phyloP scores from a whole-genome alignment of 768 basidiomycete genomes.

The Psilocybe subaeruginosa region DNA sequence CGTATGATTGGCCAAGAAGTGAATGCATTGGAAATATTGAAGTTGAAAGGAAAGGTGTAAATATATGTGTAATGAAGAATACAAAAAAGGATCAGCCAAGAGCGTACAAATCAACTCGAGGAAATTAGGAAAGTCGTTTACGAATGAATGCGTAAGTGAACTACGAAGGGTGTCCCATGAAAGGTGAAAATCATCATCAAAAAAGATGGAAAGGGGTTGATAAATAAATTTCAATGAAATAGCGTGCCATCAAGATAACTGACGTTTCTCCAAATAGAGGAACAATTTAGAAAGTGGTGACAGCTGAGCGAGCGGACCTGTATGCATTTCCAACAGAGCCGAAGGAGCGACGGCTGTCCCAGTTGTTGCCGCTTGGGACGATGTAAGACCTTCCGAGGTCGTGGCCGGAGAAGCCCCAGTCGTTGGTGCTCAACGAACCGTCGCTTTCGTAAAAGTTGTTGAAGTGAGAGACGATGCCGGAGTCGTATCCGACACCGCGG shows the following conservation, averaged over 20 bases:
- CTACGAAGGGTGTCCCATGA: too few species aligned
- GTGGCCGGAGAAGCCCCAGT: conserved; percentile 43
- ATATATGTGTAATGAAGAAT: neutral
- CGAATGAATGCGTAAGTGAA: neutral
- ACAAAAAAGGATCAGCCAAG: neutral
- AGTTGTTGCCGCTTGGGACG: conserved; percentile 41
- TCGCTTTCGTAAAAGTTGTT: conserved; percentile 34
- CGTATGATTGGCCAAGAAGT: neutral
- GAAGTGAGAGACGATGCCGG: conserved; percentile 36
- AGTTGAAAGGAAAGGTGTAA: neutral
- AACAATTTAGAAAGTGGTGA: conserved; percentile 19
- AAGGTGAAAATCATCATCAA: neutral
- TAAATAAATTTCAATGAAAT: neutral
- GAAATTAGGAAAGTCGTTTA: neutral
- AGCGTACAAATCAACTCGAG: neutral
- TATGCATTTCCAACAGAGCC: conserved; percentile 36
- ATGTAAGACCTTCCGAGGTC: conserved; percentile 41
- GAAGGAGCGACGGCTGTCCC: conserved; percentile 30
- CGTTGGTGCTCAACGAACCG: conserved; percentile 37
- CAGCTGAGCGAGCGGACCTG: conserved; percentile 31
- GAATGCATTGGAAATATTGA: neutral
- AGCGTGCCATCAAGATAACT: neutral
- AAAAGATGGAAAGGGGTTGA: neutral
- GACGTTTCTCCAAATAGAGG: neutral
- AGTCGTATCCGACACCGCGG: conserved; percentile 42